Conservation (phyloP, 2,329 filamentous ascomycete genomes). For the Shiraia bambusicola region DNA sequence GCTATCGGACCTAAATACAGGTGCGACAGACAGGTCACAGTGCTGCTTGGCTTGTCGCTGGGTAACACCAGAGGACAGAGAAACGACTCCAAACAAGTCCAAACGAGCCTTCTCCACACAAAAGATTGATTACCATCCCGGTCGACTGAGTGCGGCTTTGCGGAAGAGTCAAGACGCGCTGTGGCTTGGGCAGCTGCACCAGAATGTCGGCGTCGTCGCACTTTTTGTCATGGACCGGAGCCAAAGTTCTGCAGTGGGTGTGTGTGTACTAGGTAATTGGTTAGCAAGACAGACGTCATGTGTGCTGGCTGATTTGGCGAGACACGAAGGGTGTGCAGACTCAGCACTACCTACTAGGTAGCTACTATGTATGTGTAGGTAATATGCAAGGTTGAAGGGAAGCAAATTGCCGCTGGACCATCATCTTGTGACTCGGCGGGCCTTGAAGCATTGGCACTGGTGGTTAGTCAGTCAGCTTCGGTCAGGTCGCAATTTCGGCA, state of each 20-base stretch:
- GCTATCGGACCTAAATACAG: conserved; percentile 13
- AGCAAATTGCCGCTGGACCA: conserved; percentile 7
- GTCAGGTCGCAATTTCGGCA: conserved; percentile 4
- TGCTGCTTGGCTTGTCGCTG: conserved; percentile 9
- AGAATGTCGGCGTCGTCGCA: conserved; percentile 16
- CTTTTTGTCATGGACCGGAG: conserved; percentile 13
- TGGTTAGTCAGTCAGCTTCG: conserved; percentile 8
- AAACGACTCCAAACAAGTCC: too few species aligned
- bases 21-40: conserved; percentile 20
- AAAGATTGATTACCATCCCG: conserved; percentile 19
- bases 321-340: conserved; percentile 10
- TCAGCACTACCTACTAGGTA: too few species aligned
- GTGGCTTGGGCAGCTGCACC: conserved; percentile 15
- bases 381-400: conserved; percentile 14
- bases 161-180: conserved; percentile 6
- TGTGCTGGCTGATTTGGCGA: conserved; percentile 6
- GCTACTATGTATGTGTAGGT: too few species aligned
- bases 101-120: conserved; percentile 11
- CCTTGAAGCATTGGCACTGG: too few species aligned
- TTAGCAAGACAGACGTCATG: not conserved
- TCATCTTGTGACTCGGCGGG: conserved; percentile 9
- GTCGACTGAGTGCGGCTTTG: conserved; percentile 10
- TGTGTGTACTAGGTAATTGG: too few species aligned
- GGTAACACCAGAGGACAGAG: conserved; percentile 18
- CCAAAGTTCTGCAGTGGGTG: conserved; percentile 15